Base-by-base conservation (phyloP, 805 yeast genomes). In the Candida xyloterini region DNA sequence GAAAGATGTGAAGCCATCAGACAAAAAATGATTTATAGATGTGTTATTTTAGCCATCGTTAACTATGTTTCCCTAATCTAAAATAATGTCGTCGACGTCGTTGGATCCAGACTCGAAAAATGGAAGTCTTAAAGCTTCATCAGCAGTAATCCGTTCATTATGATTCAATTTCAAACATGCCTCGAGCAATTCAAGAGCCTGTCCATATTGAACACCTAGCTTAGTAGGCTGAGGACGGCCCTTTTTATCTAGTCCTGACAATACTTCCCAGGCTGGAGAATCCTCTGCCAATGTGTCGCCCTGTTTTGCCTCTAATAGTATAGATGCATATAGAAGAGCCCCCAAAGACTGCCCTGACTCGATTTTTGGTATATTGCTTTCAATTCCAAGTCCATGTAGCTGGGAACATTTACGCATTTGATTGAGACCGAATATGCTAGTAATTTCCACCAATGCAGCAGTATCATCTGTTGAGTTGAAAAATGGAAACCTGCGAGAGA, bases 391-490 rank as follows among this genome's bases (percentile, higher is more conserved):
- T 0, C 98, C 98, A 66, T 93, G 99, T 27, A 87, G 60, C 42
- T 76, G 74, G 5, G 97, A 95, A 53, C 89, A 80, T 46, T 78
- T 76, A 47, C 78, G 78, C 76, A 93, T 72, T 48, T 76, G 78
- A 9, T 74, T 76, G 34, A 74, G 60, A 3, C 99, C 99, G 64
- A 86, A 90, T 2, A 93, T 70, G 2, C 81, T 68, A 0, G 95
- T 79, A 25, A 91, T 68, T 59, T 93, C 99, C 24, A 90, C 74
- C 35, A 91, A 60, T 0, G 98, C 96, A 53, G 93, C 98, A 2
- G 81, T 79, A 58, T 93, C 99, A 62, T 91, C 98, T 5, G 86
- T 80, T 2, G 97, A 89, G 57, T 88, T 88, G 68, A 93, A 93
- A 55, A 93, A 83, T 5, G 99, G 98, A 61, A 90, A 91, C 52